Conservation (phyloP, 306 rosid genomes). For the Quercus suber region DNA sequence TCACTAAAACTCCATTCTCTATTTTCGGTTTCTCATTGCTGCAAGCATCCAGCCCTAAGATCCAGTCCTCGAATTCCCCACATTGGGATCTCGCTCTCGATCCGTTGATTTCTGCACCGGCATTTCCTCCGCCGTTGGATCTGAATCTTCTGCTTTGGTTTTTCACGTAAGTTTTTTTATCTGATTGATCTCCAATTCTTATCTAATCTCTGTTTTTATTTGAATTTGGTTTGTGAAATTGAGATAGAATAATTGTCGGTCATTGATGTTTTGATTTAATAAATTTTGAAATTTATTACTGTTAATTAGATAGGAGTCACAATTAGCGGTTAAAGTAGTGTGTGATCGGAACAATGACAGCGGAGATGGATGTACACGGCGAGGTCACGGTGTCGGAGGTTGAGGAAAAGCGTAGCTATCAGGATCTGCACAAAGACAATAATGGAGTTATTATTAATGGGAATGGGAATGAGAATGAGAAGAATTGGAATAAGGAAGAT, state of each 20-base stretch:
- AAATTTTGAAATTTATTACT: not conserved
- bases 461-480: constrained; percentile 13
- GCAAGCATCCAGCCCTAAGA: not conserved
- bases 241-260: not conserved
- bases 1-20: not conserved
- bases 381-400: constrained; percentile 33
- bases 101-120: constrained; percentile 10
- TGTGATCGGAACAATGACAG: constrained; percentile 37
- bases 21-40: not conserved
- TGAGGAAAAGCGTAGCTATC: constrained; percentile 9
- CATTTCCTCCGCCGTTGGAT: constrained; percentile 7
- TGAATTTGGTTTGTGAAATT: not conserved
- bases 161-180: constrained; percentile 21
- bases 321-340: constrained; percentile 8
- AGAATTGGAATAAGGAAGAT: constrained; percentile 24
- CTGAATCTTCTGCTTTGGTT: constrained; percentile 5
- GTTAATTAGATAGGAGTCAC: not conserved
- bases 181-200: constrained; percentile 7
- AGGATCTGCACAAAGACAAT: constrained; percentile 29
- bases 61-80: not conserved
- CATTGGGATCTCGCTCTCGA: constrained; percentile 27
- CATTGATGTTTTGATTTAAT: not conserved
- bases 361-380: constrained; percentile 46
- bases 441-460: not conserved
- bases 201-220: not conserved